Base-by-base conservation (phyloP, 1,284 basidiomycete species). In the Puccinia polysora region DNA sequence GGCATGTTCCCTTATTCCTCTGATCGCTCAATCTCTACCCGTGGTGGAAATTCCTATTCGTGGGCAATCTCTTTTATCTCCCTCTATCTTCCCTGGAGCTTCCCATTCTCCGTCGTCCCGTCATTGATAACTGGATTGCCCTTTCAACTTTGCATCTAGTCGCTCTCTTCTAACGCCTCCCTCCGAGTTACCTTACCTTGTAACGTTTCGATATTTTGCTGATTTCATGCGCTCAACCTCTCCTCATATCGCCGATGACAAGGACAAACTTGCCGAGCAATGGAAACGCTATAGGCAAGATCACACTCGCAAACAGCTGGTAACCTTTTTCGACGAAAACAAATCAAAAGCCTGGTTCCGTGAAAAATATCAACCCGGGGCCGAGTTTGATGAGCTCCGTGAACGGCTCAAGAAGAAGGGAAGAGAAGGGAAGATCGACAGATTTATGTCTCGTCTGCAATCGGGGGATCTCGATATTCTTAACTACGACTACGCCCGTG, bases 251-350 rank as follows among this genome's bases (percentile, higher is more conserved):
- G 71, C 65, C 36, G 72, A 75, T 10, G 73, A 75, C 20, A 43
- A 73, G 43, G 72, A 74, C 1, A 75, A 75, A 43, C 72, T 79
- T 62, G 76, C 76, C 23, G 73, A 75, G 25, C 74, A 75, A 30
- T 79, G 75, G 74, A 75, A 74, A 23, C 76, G 78, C 32, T 79
- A 79, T 70, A 55, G 69, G 20, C 62, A 60, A 20, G 73, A 73
- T n/a, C 74, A 73, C n/a, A 23, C 47, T 12, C 72, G 73, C 25
- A 75, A 75, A 34, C 55, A 63, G 15, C 58, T 75, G n/a, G 59
- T 63, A 0, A 18, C 23, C 25, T 76, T 75, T 56, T 77, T 77
- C 32, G 75, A 75, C 6, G 73, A 75, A 34, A 53, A 73, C 34
- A 73, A 73, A 56, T 50, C 49, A 0, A 71, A 67, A 63, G 59